Evolutionary conservation across 2,329 filamentous ascomycete genomes (phyloP), one percentile per base, ranked within the genome.

Genomic region (Canariomyces notabilis): DNA sequence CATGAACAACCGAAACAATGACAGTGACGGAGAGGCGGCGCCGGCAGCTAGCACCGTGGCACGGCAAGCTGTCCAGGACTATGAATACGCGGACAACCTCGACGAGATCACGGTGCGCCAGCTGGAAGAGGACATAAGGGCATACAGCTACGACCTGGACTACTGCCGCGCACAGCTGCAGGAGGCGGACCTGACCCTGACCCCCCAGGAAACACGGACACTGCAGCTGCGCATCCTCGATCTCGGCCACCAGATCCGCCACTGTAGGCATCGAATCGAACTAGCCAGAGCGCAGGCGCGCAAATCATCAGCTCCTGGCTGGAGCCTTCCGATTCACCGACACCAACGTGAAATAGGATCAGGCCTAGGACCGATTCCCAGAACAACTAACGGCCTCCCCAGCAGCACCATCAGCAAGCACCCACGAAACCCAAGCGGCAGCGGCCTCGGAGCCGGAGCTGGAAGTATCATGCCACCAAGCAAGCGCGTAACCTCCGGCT

Each of bases 161-260:
- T 73, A 67, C 55, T 71, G 67, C 51, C 54, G 55, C 7, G 56
- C 63, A 15, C 63, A 67, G 49, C 60, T 73, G 1, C 55, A 50
- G 4, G 39, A 56, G 5, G 49, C 54, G 4, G 59, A 65, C 39
- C 57, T 73, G 37, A 69, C 66, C 39, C 57, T 73, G 37, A 69
- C 66, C 1, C 64, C 70, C 0, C 63, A 68, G 45, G 71, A 74
- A 54, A 55, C 53, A 1, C 64, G 71, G 16, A 67, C 63, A 4
- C 55, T 71, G 18, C 69, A 71, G 54, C 58, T 73, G 42, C 68
- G 71, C 15, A 57, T 62, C 6, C 55, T 74, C 8, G 71, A 74
- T 40, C 61, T 69, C 20, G 60, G 64, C 18, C 71, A 74, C 49
- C 68, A 71, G 51, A 68, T 73, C 37, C 69, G 71, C 4, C 59